Base-by-base conservation (phyloP, 2,329 filamentous ascomycete species). In the Penicillium sp. region DNA sequence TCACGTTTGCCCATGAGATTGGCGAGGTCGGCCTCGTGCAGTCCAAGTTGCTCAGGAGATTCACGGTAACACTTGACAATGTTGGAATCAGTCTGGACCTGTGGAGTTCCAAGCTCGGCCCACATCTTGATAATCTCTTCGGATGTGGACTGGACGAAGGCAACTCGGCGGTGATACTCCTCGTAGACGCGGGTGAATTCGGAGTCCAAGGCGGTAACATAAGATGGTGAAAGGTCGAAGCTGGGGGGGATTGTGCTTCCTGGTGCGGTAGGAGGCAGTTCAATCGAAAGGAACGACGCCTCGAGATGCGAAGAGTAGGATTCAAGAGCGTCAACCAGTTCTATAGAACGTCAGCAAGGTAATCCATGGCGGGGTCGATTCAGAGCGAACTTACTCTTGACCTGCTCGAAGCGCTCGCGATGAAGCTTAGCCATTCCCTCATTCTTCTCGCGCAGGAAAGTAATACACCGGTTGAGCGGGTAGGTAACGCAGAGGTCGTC, bases 281-380 rank as follows among this genome's bases (percentile, higher is more conserved):
- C 78, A 59, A 97, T 83, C 59, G 83, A 80, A 51, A 97, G 79
- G 63, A 97, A 97, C 2, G 84, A 84, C 8, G 87, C 73, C 64
- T 98, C 93, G 32, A 98, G 85, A 63, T 97, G 93, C 7, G 87
- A 94, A 1, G 93, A 94, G 65, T 97, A 98, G 4, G 91, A 96
- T 63, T 95, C 85, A 35, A 98, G 83, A 3, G 91, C 91, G 67
- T 94, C 82, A 16, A 89, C 89, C 50, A 98, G 84, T 75, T 96
- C 88, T 94, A 54, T 11, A n/a, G 1, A 15, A 3, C 11, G 46
- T 69, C 41, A 68, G 62, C 35, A 37, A 26, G 1, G 15, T 13
- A 18, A 13, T 9, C 27, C 15, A 17, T 1, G 17, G 26, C 7
- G 16, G 2, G 21, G 13, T 5, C 5, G n/a, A n/a, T 16, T 14